These are phyloP conservation scores for Penicillium coprophilum DNA, from an alignment of 495 filamentous ascomycete genomes.

Conservation along the genomic window DNA sequence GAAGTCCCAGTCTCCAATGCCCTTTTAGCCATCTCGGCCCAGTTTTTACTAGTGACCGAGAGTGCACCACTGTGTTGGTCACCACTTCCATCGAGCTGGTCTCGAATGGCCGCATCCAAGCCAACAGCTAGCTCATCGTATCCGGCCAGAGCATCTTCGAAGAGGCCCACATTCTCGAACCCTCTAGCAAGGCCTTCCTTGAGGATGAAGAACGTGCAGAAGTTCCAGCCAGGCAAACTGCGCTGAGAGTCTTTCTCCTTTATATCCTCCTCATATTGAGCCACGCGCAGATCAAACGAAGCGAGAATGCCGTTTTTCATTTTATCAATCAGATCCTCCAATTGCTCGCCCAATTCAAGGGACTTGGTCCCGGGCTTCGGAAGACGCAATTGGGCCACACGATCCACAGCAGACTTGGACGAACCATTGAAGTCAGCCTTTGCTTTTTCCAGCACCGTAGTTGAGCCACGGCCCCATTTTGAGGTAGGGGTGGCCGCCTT, in stretches of 20 bases:
- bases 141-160: constrained; percentile 88
- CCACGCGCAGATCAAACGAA: constrained; percentile 87
- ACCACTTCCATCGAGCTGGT: constrained; percentile 58
- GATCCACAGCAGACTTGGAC: constrained; percentile 73
- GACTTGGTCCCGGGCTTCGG: constrained; percentile 53
- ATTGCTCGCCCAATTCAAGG: constrained; percentile 68
- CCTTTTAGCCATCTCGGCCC: constrained; percentile 57
- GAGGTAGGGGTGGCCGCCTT: constrained; percentile 67
- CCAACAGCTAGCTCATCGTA: constrained; percentile 92
- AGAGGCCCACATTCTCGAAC: constrained; percentile 93
- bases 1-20: constrained; percentile 31
- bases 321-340: constrained; percentile 82
- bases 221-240: constrained; percentile 93
- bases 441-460: constrained; percentile 84
- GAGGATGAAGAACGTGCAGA: constrained; percentile 96
- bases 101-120: constrained; percentile 75
- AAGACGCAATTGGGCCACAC: constrained; percentile 82
- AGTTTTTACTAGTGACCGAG: constrained; percentile 66
- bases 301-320: constrained; percentile 82
- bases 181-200: constrained; percentile 92
- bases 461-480: constrained; percentile 76
- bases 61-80: constrained; percentile 66
- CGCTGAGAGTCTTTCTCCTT: constrained; percentile 89
- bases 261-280: constrained; percentile 96
- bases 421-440: constrained; percentile 88